Base-by-base conservation (phyloP, 1,284 basidiomycete genomes). In the Mycena sp. region DNA sequence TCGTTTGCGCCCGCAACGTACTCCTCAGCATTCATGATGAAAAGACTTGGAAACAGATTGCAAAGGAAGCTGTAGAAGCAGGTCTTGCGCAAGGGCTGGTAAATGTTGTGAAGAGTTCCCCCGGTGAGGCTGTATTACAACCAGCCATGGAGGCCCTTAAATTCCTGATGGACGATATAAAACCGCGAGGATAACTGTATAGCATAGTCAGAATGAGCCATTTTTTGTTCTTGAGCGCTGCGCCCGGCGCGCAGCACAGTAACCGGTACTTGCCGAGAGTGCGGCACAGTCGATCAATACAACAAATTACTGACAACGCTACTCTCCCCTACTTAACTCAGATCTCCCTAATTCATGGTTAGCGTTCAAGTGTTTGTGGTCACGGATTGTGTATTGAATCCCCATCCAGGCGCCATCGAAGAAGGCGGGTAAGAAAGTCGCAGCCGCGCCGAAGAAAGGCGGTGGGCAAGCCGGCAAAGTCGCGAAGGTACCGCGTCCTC, bases 401-500 rank as follows among this genome's bases (percentile, higher is more conserved):
- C 34, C 52, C 70, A 34, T 38, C 30, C 64, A 96, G 95, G 95
- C 95, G 68, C 89, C 91, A 77, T 95, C 94, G 54, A 96, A 96
- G 88, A 96, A 96, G 85, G 95, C 95, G 68, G 95, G 93, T 55
- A 96, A 96, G 89, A 96, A 96, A 86, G 90, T 84, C 67, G 82
- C 87, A 65, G 86, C 88, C 75, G 86, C 87, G 75, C 81, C 89
- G 48, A 92, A 95, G 86, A 89, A 92, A 77, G 85, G 85, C n/a
- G 86, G 83, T 65, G 86, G 84, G 37, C 73, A 74, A 41, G 81
- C 85, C 67, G 81, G 85, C 62, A 94, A 92, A 81, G 91, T 95
- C 41, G 92, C 91, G 39, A 95, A 95, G 88, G 93, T 93, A 75
- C 71, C 79, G 65, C 50, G 22, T 44, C 37, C 44, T 22, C 63